Conservation (phyloP, 345 rosid species). For the Laguncularia racemosa region DNA sequence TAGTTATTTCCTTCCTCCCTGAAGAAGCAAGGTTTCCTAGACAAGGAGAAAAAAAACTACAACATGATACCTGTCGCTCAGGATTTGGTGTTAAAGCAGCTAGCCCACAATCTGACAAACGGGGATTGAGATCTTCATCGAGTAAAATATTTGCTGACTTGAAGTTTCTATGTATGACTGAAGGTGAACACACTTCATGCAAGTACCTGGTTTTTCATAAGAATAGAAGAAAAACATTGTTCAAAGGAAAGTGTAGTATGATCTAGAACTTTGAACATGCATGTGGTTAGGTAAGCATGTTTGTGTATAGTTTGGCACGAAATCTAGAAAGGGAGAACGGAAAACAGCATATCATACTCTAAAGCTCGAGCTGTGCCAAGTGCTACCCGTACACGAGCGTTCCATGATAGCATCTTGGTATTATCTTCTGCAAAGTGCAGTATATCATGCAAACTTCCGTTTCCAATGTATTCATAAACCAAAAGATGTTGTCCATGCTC, state of each 20-base stretch:
- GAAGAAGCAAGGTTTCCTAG: too few species aligned
- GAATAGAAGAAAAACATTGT: too few species aligned
- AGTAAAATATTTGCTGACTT: slow-evolving; percentile 95
- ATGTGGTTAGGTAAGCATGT: too few species aligned
- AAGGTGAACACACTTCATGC: slow-evolving; percentile 99
- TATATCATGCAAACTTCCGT: slow-evolving; percentile 80
- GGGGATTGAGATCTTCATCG: slow-evolving; percentile 95
- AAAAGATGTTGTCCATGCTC: slow-evolving; percentile 98
- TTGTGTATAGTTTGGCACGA: not conserved
- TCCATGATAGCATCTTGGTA: slow-evolving; percentile 68
- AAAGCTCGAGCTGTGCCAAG: slow-evolving; percentile 95
- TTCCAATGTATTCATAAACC: slow-evolving; percentile 67
- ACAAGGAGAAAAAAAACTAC: too few species aligned
- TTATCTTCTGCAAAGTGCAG: slow-evolving; percentile 76
- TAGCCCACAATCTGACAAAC: slow-evolving; percentile 88
- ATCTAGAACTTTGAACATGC: too few species aligned
- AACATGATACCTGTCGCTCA: slow-evolving; percentile 69
- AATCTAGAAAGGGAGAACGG: slow-evolving; percentile 4
- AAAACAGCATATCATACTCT: slow-evolving; percentile 59
- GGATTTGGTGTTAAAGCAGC: slow-evolving; percentile 92
- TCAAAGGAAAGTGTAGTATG: too few species aligned
- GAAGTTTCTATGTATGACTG: slow-evolving; percentile 92
- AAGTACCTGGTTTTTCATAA: slow-evolving; percentile 48
- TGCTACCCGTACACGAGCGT: slow-evolving; percentile 93
- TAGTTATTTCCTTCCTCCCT: too few species aligned